phyloP scores from a whole-genome alignment of 441 rosid species.

The Monsonia emarginata region DNA sequence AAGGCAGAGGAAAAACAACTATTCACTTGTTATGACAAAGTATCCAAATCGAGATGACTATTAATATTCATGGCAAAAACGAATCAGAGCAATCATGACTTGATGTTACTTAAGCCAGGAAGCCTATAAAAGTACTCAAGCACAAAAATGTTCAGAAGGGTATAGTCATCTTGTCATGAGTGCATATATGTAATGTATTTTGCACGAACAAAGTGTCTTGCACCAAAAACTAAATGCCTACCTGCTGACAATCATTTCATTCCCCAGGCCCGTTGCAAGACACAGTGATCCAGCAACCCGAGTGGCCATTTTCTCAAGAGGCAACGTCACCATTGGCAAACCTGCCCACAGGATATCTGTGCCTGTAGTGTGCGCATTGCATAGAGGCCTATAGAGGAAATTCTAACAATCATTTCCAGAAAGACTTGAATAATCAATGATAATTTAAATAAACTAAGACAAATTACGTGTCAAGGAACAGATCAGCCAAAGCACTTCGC shows the following conservation, averaged over 20 bases:
- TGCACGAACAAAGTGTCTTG: no score
- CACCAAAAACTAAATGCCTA: constrained; percentile 14
- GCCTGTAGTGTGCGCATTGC: constrained; percentile 98
- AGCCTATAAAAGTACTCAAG: no score
- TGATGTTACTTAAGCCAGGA: no score
- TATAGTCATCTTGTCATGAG: no score
- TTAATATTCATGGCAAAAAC: background rate
- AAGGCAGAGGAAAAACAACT: background rate
- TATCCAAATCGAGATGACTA: background rate
- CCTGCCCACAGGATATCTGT: constrained; percentile 98
- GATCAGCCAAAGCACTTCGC: constrained; percentile 92
- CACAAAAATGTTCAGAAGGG: background rate
- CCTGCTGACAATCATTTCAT: constrained; percentile 93
- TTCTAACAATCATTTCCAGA: background rate
- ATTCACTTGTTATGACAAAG: no score
- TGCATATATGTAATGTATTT: no score
- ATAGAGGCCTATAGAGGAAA: constrained; percentile 57
- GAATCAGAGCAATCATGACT: background rate
- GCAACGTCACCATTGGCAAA: constrained; percentile 85
- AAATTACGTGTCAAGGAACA: constrained; percentile 79
- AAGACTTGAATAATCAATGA: background rate
- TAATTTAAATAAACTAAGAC: background rate
- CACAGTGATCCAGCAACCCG: constrained; percentile 98
- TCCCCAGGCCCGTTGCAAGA: constrained; percentile 91
- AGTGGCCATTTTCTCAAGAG: constrained; percentile 97